phyloP scores from a whole-genome alignment of 192 early-diverging fungal genomes.

The Umbelopsis vinacea region DNA sequence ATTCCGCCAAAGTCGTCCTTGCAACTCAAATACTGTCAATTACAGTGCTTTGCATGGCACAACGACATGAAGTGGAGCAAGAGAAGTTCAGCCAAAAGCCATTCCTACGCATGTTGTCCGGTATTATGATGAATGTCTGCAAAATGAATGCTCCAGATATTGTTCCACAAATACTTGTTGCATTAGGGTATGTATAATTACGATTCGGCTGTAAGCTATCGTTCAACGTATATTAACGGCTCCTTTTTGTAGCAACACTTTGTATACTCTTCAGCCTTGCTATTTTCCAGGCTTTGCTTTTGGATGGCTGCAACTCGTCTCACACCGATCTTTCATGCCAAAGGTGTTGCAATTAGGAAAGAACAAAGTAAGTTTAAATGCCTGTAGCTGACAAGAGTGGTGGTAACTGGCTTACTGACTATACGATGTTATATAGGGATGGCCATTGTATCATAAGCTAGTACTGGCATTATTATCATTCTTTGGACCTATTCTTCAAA shows the following conservation, averaged over 20 bases:
- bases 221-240: constrained; percentile 55
- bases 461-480: constrained; percentile 83
- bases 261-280: constrained; percentile 83
- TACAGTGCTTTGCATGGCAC: constrained; percentile 81
- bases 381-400: background rate
- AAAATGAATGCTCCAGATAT: constrained; percentile 14
- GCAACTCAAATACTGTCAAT: constrained; percentile 85
- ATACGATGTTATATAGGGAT: constrained; percentile 52
- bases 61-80: constrained; percentile 78
- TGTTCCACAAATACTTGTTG: constrained; percentile 23
- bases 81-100: constrained; percentile 87
- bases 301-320: constrained; percentile 93
- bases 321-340: constrained; percentile 91
- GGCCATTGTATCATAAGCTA: constrained; percentile 85
- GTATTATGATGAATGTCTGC: constrained; percentile 78
- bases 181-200: constrained; percentile 49
- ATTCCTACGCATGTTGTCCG: constrained; percentile 88
- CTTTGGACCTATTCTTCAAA: constrained; percentile 79
- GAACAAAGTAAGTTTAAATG: constrained; percentile 38
- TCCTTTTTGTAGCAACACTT: constrained; percentile 68
- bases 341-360: constrained; percentile 74
- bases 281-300: constrained; percentile 94
- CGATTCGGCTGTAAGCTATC: constrained; percentile 63
- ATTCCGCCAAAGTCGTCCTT: constrained; percentile 64
- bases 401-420: background rate